Conservation (phyloP, 306 rosid species). For the Astragalus glycyphyllos region DNA sequence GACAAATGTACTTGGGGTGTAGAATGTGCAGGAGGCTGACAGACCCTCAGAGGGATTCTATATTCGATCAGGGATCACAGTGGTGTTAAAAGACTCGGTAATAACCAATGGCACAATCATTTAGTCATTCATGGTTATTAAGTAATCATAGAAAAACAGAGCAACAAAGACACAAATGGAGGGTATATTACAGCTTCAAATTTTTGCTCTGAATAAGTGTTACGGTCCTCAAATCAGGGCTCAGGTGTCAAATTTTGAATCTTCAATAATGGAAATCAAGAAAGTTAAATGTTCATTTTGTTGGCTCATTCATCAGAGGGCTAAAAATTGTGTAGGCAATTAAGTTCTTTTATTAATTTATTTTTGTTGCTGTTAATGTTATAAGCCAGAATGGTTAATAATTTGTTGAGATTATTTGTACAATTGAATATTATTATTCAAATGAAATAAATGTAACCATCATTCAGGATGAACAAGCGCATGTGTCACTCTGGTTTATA, state of each 20-base stretch:
- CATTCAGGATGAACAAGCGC: background rate
- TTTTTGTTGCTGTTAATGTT: conserved; percentile 11
- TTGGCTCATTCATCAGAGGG: conserved; percentile 32
- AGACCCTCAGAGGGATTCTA: conserved; percentile 53
- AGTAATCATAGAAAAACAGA: conserved; percentile 17
- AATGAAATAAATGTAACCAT: conserved; percentile 25
- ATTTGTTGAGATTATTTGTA: conserved; percentile 30
- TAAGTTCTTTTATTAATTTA: conserved; percentile 28
- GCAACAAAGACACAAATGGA: conserved; percentile 16
- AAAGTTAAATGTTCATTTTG: conserved; percentile 34
- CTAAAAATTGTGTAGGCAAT: conserved; percentile 10
- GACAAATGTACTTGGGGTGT: conserved; percentile 33
- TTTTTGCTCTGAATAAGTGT: conserved; percentile 35
- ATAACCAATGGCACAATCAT: conserved; percentile 50
- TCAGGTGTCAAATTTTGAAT: conserved; percentile 44
- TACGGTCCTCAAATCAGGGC: conserved; percentile 26
- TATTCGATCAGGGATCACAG: conserved; percentile 60
- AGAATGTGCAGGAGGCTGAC: conserved; percentile 62
- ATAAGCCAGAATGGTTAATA: conserved; percentile 33
- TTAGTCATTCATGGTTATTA: conserved; percentile 24
- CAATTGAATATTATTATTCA: conserved; percentile 24
- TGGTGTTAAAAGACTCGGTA: conserved; percentile 46
- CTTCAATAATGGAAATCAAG: conserved; percentile 34
- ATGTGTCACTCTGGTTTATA: background rate
- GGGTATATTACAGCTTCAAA: conserved; percentile 25